Conservation (phyloP, 108 stramenopile genomes). For the Cyclotella atomus region DNA sequence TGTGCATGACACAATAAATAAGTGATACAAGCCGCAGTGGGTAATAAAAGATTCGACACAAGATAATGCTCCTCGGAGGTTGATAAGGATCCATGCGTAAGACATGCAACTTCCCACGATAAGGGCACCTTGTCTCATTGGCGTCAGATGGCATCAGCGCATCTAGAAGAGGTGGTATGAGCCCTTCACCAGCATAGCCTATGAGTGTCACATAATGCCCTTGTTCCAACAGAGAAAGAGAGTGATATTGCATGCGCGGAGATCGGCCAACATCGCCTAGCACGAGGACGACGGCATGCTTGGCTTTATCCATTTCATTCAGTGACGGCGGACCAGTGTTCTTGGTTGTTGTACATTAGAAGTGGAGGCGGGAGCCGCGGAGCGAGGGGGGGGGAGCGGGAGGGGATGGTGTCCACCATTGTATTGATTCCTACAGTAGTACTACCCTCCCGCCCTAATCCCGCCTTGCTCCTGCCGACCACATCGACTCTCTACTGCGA, state of each 20-base stretch:
- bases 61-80: slow-evolving; percentile 51
- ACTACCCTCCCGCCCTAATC: no score
- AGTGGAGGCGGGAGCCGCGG: no score
- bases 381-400: no score
- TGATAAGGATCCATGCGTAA: slow-evolving; percentile 59
- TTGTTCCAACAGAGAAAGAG: slow-evolving; percentile 80
- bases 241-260: slow-evolving; percentile 99
- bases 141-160: neutral
- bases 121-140: neutral
- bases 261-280: slow-evolving; percentile 92
- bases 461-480: no score
- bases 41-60: slow-evolving; percentile 66
- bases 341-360: no score
- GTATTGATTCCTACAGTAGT: no score
- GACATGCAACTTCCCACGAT: slow-evolving; percentile 57
- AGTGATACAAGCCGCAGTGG: slow-evolving; percentile 61
- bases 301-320: slow-evolving; percentile 4
- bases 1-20: slow-evolving; percentile 50
- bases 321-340: no score
- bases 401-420: no score
- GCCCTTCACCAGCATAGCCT: slow-evolving; percentile 77
- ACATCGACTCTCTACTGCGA: no score
- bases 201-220: slow-evolving; percentile 74
- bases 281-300: slow-evolving; percentile 76
- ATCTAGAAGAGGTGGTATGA: slow-evolving; percentile 45